Base-by-base conservation (phyloP, 1,284 basidiomycete genomes). In the Ganoderma sp. region DNA sequence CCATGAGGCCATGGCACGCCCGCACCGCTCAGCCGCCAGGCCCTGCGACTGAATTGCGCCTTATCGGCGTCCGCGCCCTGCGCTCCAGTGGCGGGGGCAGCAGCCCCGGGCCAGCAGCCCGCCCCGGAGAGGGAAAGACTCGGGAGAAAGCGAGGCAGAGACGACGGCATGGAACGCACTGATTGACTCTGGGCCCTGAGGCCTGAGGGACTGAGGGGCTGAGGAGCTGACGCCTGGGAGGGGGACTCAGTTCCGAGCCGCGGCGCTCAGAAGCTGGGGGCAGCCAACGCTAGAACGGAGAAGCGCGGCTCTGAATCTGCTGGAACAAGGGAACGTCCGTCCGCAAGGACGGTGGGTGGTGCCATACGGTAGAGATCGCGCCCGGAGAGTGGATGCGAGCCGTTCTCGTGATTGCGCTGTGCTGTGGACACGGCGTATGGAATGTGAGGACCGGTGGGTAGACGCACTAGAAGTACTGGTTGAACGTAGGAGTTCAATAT, bases 1-100 rank as follows among this genome's bases (percentile, higher is more conserved):
- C 66, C 66, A 60, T n/a, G 66, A 67, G 66, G 62, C 61, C 52
- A 62, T 52, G 28, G 60, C 65, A 66, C 64, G 64, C 39, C 66
- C 54, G 34, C 59, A 41, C 61, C 61, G 28, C 22, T 19, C 19
- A 32, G 45, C 41, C 39, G 60, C 37, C n/a, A 39, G 25, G 19
- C 52, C 52, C 45, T 60, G 22, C 12, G 50, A 60, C 2, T 58
- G 56, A 22, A 58, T 37, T 37, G 37, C 56, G 56, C 34, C 56
- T 58, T 58, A 39, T 58, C 56, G 17, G 37, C 56, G 34, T n/a
- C 14, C 25, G 34, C 10, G 34, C 4, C 32, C 56, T 37, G 37
- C 37, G 32, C 19, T 39, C 22, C 56, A n/a, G 10, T 37, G 56
- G 32, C 15, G 25, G 19, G 34, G 56, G 39, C 56, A 37, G 56